A percentile compares a stretch with the other conserved stretches of the same genome.
Conservation (phyloP, 371 early-diverging fungal species). For the Mortierella sp. region DNA sequence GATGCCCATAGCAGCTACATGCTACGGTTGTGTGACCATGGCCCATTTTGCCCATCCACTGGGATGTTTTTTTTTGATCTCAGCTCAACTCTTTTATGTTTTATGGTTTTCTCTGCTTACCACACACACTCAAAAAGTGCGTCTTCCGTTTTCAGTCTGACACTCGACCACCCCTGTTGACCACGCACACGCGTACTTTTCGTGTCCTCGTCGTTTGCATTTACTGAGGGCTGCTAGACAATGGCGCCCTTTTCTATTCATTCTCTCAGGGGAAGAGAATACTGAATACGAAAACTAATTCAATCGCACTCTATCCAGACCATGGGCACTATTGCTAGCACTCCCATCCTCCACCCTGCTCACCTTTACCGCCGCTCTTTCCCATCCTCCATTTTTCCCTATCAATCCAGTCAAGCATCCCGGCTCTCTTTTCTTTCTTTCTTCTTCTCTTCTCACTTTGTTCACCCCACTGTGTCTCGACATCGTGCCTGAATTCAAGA, state of each 20-base stretch:
- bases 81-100: neutral
- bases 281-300: neutral
- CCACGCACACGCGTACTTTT: neutral
- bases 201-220: neutral
- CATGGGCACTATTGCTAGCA: neutral
- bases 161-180: neutral
- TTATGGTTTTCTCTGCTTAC: neutral
- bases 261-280: neutral
- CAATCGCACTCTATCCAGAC: neutral
- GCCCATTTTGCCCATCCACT: neutral
- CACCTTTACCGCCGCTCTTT: neutral
- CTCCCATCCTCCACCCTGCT: neutral
- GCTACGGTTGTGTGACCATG: neutral
- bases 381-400: neutral
- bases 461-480: conserved; percentile 43
- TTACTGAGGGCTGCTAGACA: neutral
- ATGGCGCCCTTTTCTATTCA: neutral
- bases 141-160: neutral
- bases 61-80: conserved; percentile 1
- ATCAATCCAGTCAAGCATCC: neutral
- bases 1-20: too few species aligned
- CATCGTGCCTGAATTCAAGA: conserved; percentile 53
- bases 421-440: conserved; percentile 10
- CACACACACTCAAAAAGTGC: neutral
- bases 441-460: conserved; percentile 1